phyloP scores from a whole-genome alignment of 2,329 filamentous ascomycete species.

The Rhexocercosporidium sp. region DNA sequence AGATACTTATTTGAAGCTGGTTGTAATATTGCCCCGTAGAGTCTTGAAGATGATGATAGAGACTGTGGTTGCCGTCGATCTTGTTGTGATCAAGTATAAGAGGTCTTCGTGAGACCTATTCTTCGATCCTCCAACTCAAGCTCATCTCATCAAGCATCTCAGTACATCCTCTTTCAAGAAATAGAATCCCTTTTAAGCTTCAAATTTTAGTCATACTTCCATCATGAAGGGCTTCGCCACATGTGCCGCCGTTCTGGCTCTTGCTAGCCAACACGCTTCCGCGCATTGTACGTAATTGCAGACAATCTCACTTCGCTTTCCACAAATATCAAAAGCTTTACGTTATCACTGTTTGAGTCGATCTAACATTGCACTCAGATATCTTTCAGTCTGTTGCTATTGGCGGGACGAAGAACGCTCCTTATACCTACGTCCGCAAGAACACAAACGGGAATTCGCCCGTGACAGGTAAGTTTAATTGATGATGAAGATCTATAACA shows the following conservation, averaged over 20 bases:
- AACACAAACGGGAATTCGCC: constrained; percentile 53
- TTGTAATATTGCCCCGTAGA: not conserved
- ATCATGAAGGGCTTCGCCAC: constrained; percentile 31
- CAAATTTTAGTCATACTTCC: not conserved
- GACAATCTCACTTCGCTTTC: too few relatives aligned
- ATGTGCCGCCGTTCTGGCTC: constrained; percentile 22
- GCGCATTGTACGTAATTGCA: constrained; percentile 34
- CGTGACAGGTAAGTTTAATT: constrained; percentile 39
- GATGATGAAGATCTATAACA: too few relatives aligned
- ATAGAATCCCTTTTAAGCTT: not conserved
- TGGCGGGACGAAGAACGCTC: constrained; percentile 34
- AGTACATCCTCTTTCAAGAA: not conserved
- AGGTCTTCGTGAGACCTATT: not conserved
- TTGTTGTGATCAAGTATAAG: constrained; percentile 6
- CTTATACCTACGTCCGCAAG: constrained; percentile 55
- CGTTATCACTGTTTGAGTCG: not conserved
- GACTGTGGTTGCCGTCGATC: not conserved
- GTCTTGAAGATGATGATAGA: not conserved
- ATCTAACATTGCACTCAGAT: constrained; percentile 19
- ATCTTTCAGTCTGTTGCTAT: constrained; percentile 35
- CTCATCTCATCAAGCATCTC: not conserved
- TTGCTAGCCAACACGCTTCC: constrained; percentile 29
- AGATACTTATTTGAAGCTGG: not conserved
- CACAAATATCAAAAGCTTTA: too few relatives aligned
- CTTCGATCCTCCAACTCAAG: not conserved